Conservation (phyloP, 129 eudicot genomes). For the Oenanthe sinensis region DNA sequence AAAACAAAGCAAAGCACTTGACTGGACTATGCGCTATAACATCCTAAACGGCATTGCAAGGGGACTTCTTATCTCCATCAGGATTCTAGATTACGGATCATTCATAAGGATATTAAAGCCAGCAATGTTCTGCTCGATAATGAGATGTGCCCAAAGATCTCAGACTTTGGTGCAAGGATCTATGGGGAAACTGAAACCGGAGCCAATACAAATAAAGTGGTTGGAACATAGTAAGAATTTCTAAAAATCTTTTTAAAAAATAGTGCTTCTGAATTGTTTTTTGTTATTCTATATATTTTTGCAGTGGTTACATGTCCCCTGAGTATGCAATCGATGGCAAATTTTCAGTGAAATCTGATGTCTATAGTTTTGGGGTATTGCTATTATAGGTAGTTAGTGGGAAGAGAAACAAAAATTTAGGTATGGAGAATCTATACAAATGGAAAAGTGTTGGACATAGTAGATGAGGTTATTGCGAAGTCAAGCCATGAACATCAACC, state of each 20-base stretch:
- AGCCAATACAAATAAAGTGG: neutral
- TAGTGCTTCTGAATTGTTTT: neutral
- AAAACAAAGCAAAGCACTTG: neutral
- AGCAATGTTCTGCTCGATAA: neutral
- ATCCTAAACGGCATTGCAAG: neutral
- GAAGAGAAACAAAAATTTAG: no score
- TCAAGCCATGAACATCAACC: neutral
- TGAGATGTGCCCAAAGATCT: neutral
- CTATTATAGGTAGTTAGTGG: neutral
- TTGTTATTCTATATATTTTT: no score
- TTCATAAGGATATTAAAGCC: neutral
- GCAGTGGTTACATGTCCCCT: neutral
- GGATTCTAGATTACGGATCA: neutral
- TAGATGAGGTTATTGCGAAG: neutral
- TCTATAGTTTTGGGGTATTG: neutral
- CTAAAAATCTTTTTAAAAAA: neutral
- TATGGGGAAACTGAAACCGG: neutral
- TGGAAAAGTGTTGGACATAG: neutral
- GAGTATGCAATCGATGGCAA: neutral
- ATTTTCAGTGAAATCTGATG: neutral
- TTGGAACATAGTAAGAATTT: neutral
- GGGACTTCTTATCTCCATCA: neutral
- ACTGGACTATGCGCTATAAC: neutral
- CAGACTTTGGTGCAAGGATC: neutral
- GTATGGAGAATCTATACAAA: no score